Evolutionary conservation across 176 grass and related monocot genomes (phyloP), one percentile per base, ranked within the genome.

Genomic region (Urochloa ruziziensis): DNA sequence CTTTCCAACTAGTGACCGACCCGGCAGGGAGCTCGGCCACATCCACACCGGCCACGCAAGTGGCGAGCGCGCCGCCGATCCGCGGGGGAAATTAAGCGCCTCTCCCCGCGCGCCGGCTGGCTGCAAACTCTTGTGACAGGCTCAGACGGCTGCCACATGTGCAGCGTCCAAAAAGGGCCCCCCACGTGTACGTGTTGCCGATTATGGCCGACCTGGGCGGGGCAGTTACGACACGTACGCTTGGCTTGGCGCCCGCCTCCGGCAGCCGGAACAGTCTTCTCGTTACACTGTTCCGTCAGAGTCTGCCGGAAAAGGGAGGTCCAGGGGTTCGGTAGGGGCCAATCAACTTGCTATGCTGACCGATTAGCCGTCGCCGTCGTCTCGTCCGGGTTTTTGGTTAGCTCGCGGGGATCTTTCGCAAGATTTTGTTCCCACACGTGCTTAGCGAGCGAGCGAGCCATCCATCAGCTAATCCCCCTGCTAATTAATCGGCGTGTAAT

Each of bases 1-100:
- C 76, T 89, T 89, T 84, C 82, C 87, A 40, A 60, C 67, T 80
- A 74, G 59, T 75, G 69, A 52, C 77, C 64, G 47, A 52, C 69
- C 64, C 32, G 28, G 52, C 48, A 53, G 78, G 70, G 52, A 53
- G 9, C 47, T 29, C 18, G 29, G 68, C 39, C 51, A 40, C 66
- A 42, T 0, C 18, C 63, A n/a, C 36, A 68, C 52, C 61, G 16
- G 75, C 68, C 82, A 37, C 63, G 82, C 82, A 85, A 81, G 77
- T 89, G 87, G 82, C 68, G 36, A 7, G 62, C 39, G 77, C 33
- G 66, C 76, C 42, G 44, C 54, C 4, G 11, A 4, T 28, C 42
- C 24, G 5, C 7, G 74, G 11, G 49, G 58, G 36, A 44, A 65
- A 11, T 17, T 40, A 74, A 74, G 24, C 24, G 63, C 34, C 74